phyloP scores from a whole-genome alignment of 2,329 filamentous ascomycete species.

The Chalara sp. region DNA sequence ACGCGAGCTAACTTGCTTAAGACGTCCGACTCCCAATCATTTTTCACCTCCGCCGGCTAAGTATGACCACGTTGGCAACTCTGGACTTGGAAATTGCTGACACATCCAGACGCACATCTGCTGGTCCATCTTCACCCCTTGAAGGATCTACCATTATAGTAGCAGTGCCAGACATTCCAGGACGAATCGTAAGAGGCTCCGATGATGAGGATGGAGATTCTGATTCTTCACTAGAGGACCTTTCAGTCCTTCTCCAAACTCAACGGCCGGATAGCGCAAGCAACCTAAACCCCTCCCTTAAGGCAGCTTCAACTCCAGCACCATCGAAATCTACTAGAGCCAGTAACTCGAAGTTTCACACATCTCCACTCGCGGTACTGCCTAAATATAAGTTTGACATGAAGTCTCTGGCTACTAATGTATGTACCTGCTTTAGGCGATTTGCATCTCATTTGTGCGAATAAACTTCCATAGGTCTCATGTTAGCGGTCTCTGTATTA shows the following conservation, averaged over 20 bases:
- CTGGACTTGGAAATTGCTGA: too few species aligned
- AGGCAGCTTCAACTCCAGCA: conserved; percentile 7
- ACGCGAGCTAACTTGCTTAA: background rate
- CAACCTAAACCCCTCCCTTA: background rate
- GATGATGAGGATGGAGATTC: conserved; percentile 60
- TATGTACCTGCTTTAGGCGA: too few species aligned
- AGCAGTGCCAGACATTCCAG: background rate
- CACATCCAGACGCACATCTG: background rate
- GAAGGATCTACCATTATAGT: background rate
- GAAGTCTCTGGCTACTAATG: conserved; percentile 52
- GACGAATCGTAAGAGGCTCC: conserved; percentile 54
- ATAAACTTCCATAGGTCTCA: too few species aligned
- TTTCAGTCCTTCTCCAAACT: conserved; percentile 31
- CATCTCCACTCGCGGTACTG: conserved; percentile 43
- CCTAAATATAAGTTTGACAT: conserved; percentile 58
- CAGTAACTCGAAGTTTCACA: conserved; percentile 9
- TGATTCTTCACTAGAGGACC: conserved; percentile 40
- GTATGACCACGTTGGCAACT: too few species aligned
- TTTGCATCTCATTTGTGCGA: too few species aligned
- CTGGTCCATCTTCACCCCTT: background rate
- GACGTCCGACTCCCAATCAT: background rate
- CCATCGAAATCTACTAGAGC: conserved; percentile 3
- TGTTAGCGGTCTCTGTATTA: too few species aligned
- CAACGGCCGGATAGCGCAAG: background rate
- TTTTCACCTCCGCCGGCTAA: too few species aligned